Evolutionary conservation across 139 green algal genomes (phyloP).

Genomic region (Chlorella sp.): DNA sequence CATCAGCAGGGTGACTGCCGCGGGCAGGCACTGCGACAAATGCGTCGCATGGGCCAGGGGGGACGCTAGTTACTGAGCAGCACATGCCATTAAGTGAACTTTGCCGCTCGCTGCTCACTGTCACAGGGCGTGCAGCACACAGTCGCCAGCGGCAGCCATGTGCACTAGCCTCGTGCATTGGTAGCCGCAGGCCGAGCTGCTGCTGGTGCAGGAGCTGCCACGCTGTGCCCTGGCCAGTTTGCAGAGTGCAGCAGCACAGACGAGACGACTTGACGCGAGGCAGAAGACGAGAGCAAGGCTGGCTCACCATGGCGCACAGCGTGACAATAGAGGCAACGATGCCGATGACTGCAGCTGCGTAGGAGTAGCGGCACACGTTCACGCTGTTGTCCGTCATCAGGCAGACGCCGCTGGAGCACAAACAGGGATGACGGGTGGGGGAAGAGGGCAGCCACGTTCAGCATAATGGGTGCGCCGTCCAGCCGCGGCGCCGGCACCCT

Average conservation of each 20-base stretch:
- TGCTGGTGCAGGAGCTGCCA: too few species aligned
- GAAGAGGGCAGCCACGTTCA: background rate
- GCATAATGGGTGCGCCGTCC: background rate
- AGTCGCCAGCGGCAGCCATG: too few species aligned
- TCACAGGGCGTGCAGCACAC: too few species aligned
- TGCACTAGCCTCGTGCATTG: too few species aligned
- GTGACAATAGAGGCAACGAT: background rate
- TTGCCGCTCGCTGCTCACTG: too few species aligned
- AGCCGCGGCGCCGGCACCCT: background rate
- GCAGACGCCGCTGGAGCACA: background rate
- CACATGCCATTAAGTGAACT: too few species aligned
- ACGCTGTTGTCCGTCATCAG: slow-evolving; percentile 1
- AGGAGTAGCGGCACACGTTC: background rate
- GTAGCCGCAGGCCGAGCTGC: too few species aligned
- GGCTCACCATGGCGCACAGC: background rate
- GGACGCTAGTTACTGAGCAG: too few species aligned
- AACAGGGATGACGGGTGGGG: background rate
- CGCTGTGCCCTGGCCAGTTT: too few species aligned
- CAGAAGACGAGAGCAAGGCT: too few species aligned
- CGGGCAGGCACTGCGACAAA: background rate
- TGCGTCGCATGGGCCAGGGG: background rate
- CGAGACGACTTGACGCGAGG: too few species aligned
- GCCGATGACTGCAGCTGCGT: background rate
- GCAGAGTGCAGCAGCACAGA: too few species aligned
- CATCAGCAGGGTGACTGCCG: background rate